Percentiles rank a stretch among this genome's conserved stretches.
Conservation (phyloP, 1,284 basidiomycete genomes). For the Trichosporon sp. region DNA sequence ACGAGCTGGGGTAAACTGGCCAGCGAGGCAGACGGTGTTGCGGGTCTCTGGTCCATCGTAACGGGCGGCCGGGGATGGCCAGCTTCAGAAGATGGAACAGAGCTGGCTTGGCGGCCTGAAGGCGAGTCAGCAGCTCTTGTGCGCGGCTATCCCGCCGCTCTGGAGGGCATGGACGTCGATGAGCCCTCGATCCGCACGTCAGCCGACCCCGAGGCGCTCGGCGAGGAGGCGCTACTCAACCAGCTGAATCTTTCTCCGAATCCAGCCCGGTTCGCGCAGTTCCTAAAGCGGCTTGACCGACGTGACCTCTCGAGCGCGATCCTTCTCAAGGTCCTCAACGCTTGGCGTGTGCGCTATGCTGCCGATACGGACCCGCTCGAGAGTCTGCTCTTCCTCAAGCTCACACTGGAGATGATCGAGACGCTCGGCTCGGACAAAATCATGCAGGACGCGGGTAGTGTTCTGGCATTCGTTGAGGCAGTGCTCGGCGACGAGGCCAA, state of each 20-base stretch:
- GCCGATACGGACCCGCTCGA: slow-evolving; percentile 44
- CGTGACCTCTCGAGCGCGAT: slow-evolving; percentile 64
- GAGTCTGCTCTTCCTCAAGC: slow-evolving; percentile 62
- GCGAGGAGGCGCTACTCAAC: slow-evolving; percentile 55
- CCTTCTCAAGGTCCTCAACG: slow-evolving; percentile 66
- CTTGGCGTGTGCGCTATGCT: slow-evolving; percentile 53
- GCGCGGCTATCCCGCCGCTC: slow-evolving; percentile 17
- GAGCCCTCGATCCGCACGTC: not conserved
- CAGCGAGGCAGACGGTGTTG: slow-evolving; percentile 53
- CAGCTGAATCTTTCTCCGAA: slow-evolving; percentile 66
- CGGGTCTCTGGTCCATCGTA: slow-evolving; percentile 60
- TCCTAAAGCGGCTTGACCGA: slow-evolving; percentile 61
- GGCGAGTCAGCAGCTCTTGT: slow-evolving; percentile 13
- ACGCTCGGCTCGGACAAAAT: slow-evolving; percentile 63
- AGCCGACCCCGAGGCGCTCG: not conserved
- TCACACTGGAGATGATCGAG: slow-evolving; percentile 71
- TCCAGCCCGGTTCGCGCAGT: slow-evolving; percentile 59
- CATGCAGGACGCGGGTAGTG: slow-evolving; percentile 61
- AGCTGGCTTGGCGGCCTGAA: slow-evolving; percentile 25
- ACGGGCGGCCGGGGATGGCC: slow-evolving; percentile 52
- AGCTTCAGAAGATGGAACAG: slow-evolving; percentile 8
- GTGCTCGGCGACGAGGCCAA: slow-evolving; percentile 49
- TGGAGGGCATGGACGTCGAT: slow-evolving; percentile 8
- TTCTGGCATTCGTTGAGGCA: slow-evolving; percentile 71
- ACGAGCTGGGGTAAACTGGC: slow-evolving; percentile 68